Evolutionary conservation across 2,329 filamentous ascomycete genomes (phyloP).

Genomic region (Alternaria sp.): DNA sequence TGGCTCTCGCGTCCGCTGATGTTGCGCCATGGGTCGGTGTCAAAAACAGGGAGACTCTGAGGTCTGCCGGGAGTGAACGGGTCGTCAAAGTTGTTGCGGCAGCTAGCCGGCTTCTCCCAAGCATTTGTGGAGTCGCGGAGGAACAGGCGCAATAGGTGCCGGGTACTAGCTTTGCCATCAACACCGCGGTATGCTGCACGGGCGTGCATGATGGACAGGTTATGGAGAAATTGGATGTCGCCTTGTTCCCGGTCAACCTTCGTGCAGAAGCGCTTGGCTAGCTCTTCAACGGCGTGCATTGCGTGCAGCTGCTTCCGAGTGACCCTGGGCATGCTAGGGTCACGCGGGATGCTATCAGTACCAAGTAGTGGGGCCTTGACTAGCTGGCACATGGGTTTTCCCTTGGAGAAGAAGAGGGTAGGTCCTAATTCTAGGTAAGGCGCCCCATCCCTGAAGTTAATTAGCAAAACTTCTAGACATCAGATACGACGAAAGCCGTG

Average conservation of each 20-base stretch:
- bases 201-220: conserved; percentile 47
- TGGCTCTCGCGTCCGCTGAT: conserved; percentile 49
- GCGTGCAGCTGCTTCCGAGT: conserved; percentile 38
- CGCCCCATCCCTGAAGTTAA: conserved; percentile 26
- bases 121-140: conserved; percentile 42
- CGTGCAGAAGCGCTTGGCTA: conserved; percentile 37
- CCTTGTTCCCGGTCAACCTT: conserved; percentile 44
- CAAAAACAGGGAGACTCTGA: conserved; percentile 43
- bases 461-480: not conserved
- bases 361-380: conserved; percentile 48
- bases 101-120: conserved; percentile 42
- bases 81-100: conserved; percentile 39
- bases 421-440: conserved; percentile 45
- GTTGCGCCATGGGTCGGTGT: conserved; percentile 45
- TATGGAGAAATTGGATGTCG: conserved; percentile 48
- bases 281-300: conserved; percentile 35
- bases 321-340: conserved; percentile 38
- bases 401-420: conserved; percentile 43
- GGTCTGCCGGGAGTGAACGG: conserved; percentile 38
- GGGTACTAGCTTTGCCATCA: conserved; percentile 31
- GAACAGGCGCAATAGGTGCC: conserved; percentile 48
- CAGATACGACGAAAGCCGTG: not conserved
- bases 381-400: conserved; percentile 46
- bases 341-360: conserved; percentile 39
- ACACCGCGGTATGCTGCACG: conserved; percentile 40